Evolutionary conservation across 805 yeast genomes (phyloP).

Genomic region (Metschnikowia lunata): DNA sequence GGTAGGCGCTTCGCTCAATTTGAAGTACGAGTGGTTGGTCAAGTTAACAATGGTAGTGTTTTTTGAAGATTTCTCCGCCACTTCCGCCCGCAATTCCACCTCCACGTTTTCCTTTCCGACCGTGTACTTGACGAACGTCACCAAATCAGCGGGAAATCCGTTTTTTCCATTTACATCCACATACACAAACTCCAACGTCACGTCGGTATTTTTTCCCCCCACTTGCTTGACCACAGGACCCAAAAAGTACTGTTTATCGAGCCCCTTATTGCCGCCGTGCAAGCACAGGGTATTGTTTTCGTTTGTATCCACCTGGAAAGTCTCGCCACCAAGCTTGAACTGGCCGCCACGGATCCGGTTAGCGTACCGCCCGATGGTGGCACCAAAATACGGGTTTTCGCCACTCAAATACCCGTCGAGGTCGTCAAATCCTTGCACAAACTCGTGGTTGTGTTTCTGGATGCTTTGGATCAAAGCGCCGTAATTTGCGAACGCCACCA

Average conservation of each 20-base stretch:
- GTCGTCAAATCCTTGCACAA: slow-evolving; percentile 37
- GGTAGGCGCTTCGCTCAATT: slow-evolving; percentile 30
- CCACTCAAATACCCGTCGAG: slow-evolving; percentile 24
- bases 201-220: slow-evolving; percentile 23
- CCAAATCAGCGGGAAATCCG: slow-evolving; percentile 60
- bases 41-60: slow-evolving; percentile 49
- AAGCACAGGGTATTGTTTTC: slow-evolving; percentile 32
- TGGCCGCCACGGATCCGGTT: slow-evolving; percentile 50
- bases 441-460: slow-evolving; percentile 33
- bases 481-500: slow-evolving; percentile 43
- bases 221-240: slow-evolving; percentile 48
- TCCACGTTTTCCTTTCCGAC: slow-evolving; percentile 36
- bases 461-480: slow-evolving; percentile 50
- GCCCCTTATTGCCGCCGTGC: slow-evolving; percentile 55
- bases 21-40: slow-evolving; percentile 64
- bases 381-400: slow-evolving; percentile 52
- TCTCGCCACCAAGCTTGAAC: slow-evolving; percentile 37
- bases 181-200: slow-evolving; percentile 34
- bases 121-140: slow-evolving; percentile 43
- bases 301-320: slow-evolving; percentile 40
- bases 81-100: slow-evolving; percentile 44
- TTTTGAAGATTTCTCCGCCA: slow-evolving; percentile 24
- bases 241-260: slow-evolving; percentile 44
- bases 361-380: slow-evolving; percentile 63
- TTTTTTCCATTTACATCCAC: slow-evolving; percentile 45